Percentiles rank a stretch among this genome's conserved stretches.
Evolutionary conservation across 2,329 filamentous ascomycete species (phyloP).

Genomic region (Sphaerulina vaccinii): DNA sequence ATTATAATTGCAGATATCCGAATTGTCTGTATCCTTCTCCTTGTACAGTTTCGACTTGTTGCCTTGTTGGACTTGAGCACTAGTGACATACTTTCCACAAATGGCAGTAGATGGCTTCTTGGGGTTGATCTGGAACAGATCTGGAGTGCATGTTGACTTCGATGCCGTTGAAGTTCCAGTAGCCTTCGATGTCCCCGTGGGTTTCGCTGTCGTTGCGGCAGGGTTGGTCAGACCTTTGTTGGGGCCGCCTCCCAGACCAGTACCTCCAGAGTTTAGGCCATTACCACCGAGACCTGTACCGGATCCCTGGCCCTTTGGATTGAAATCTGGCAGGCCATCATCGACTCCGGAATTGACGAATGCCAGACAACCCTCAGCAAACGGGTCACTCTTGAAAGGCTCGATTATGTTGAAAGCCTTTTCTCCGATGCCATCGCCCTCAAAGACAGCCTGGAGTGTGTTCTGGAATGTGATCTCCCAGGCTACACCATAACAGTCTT

Average conservation of each 20-base stretch:
- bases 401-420: conserved; percentile 6
- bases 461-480: conserved; percentile 16
- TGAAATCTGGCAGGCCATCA: not conserved
- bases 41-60: not conserved
- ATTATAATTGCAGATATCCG: not conserved
- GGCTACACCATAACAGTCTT: conserved; percentile 16
- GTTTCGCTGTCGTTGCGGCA: not conserved
- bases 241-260: not conserved
- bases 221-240: not conserved
- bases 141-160: not conserved
- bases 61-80: not conserved
- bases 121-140: not conserved
- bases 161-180: not conserved
- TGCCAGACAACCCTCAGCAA: conserved; percentile 9
- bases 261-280: not conserved
- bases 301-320: not conserved
- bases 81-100: not conserved
- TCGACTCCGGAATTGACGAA: not conserved
- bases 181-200: not conserved
- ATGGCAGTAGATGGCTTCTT: not conserved
- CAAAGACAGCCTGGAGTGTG: conserved; percentile 1
- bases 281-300: not conserved
- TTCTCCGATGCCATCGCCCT: not conserved
- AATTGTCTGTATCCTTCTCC: not conserved
- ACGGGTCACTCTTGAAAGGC: conserved; percentile 3